Base-by-base conservation (phyloP, 1,284 basidiomycete genomes). In the Melampsora americana region DNA sequence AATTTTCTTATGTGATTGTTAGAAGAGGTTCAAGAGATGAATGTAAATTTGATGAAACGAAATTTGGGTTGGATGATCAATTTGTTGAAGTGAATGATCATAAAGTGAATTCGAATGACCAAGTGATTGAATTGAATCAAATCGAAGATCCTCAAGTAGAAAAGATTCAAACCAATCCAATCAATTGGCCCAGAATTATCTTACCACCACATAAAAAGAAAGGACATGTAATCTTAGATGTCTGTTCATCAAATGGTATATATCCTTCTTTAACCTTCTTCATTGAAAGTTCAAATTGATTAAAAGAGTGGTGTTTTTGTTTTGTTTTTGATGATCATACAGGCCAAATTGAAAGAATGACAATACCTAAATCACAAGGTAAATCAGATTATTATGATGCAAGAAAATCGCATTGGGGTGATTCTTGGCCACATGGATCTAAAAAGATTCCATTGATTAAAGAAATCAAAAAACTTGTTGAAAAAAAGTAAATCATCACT, bases 351-450 rank as follows among this genome's bases (percentile, higher is more conserved):
- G 90, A 94, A 86, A 90, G 95, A 4, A 86, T 95, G 82, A 96
- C 91, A 1, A 89, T 96, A 60, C 90, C 95, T 1, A 92, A 89
- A 80, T 94, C 93, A 0, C 92, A 94, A 83, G 95, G 95, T 9
- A 95, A 93, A 82, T 95, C 98, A 81, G 87, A 89, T 0, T 99
- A 90, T 82, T 94, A 98, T 81, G 96, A 99, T 82, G 94, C 95
- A 0, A 89, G 95, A 62, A 98, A 98, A 84, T 88, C 91, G 0
- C 85, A 84, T 26, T 97, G 95, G 93, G 96, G 96, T 14, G 96
- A 99, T 82, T 86, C 93, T 14, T 98, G 96, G 84, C 95, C 96
- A 4, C 94, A 98, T 60, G 73, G 73, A 53, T 67, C 65, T 46
- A 75, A 75, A 23, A 67, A 75, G 48, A 53, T 65, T 30, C 53